Evolutionary conservation across 2,329 filamentous ascomycete genomes (phyloP).

Genomic region (Alternaria ventricosa): DNA sequence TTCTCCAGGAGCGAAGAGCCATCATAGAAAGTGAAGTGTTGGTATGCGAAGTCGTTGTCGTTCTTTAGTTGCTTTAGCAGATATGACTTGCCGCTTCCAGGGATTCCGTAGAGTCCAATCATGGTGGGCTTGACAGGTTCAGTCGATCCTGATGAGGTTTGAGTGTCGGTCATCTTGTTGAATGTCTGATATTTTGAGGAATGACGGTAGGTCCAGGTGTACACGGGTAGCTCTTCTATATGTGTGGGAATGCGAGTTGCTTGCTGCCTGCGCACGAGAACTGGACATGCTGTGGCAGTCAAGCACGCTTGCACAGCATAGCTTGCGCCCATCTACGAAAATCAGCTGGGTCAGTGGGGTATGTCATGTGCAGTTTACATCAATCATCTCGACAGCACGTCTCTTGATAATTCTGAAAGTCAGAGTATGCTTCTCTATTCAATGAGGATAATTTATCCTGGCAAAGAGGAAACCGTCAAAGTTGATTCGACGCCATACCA

Average conservation of each 20-base stretch:
- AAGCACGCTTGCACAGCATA: neutral
- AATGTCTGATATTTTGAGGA: neutral
- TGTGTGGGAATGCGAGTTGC: neutral
- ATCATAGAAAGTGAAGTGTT: slow-evolving; percentile 58
- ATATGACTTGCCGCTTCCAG: slow-evolving; percentile 61
- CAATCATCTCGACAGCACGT: neutral
- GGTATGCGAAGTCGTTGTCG: slow-evolving; percentile 24
- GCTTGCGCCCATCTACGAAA: neutral
- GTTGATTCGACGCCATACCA: slow-evolving; percentile 6
- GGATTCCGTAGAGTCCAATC: slow-evolving; percentile 63
- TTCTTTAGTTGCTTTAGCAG: slow-evolving; percentile 53
- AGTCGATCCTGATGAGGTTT: neutral
- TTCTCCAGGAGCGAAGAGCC: slow-evolving; percentile 58
- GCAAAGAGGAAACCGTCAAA: neutral
- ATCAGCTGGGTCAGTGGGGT: neutral
- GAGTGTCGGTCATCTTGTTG: neutral
- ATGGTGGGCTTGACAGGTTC: slow-evolving; percentile 47
- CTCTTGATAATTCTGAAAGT: neutral
- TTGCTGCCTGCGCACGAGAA: neutral
- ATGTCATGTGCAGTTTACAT: neutral
- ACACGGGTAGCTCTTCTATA: neutral
- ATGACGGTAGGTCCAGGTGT: neutral
- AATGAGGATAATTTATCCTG: neutral
- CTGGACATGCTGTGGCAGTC: neutral
- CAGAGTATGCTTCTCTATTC: neutral